Evolutionary conservation across 805 yeast species (phyloP), one percentile per base, ranked within the genome.

Genomic region (Hanseniaspora nectarophila): DNA sequence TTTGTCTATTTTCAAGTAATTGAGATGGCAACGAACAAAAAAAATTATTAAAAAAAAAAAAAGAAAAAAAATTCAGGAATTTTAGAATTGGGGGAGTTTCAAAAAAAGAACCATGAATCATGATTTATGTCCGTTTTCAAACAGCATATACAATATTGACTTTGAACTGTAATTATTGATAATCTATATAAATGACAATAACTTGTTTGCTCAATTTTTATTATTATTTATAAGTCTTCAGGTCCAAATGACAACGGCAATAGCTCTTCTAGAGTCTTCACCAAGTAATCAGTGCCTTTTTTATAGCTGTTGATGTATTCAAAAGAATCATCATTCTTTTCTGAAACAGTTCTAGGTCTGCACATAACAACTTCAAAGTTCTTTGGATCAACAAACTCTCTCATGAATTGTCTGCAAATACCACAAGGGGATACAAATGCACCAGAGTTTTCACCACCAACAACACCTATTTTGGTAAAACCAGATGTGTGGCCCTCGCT

Each of bases 181-280:
- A n/a, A n/a, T n/a, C n/a, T n/a, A n/a, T n/a, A n/a, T n/a, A n/a
- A n/a, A n/a, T n/a, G n/a, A n/a, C n/a, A n/a, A n/a, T n/a, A n/a
- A n/a, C n/a, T n/a, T n/a, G n/a, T n/a, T n/a, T n/a, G n/a, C n/a
- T 3, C 8, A 28, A 9, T 28, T 12, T 4, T 28, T 12, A 2
- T 9, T 26, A 5, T 2, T 12, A 5, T 16, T 37, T 45, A 64
- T 40, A 83, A 65, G 59, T 78, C 75, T 15, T 76, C 88, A 1
- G 96, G 96, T 0, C 96, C 96, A 67, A 89, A 90, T 59, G 92
- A 81, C 61, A 76, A 63, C 0, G 97, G 97, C 45, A 89, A 69
- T 55, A 89, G 69, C 56, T 86, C 84, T 10, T 69, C 72, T 46
- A 86, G 63, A 3, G 77, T 70, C 64, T 71, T 72, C 58, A 71